Evolutionary conservation across 495 filamentous ascomycete species (phyloP), one percentile per base, ranked within the genome.

Genomic region (Neurospora hispaniola): DNA sequence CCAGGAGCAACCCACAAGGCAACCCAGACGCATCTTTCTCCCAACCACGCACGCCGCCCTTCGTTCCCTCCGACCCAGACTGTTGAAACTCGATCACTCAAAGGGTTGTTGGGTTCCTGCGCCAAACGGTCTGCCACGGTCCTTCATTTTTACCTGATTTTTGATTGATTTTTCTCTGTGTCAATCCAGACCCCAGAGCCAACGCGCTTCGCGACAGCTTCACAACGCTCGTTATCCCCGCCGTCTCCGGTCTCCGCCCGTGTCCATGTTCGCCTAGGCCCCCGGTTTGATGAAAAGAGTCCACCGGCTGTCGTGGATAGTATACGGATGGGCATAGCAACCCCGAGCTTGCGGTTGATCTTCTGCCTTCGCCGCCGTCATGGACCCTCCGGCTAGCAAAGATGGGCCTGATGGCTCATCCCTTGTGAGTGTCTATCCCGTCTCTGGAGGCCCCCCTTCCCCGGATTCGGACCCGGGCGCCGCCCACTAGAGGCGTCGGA

Each of bases 371-470:
- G 73, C 72, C 74, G 59, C 76, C 79, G 78, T 73, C 77, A 84
- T 86, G 81, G 82, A 84, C 46, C 79, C 81, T 72, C 79, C 79
- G 69, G 75, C 78, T 48, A 75, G 75, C 69, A 35, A 66, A 66
- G 76, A 85, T 69, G 83, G 85, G 76, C 86, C 84, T 54, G 89
- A 90, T 80, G 88, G 81, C 80, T 86, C 88, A 41, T 90, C 89
- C 43, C 84, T 90, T 73, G 89, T 90, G 80, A 82, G 86, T 75
- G 27, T 5, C 23, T 39, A 42, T 31, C 69, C 27, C 31, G 5
- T n/a, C 44, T 54, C 68, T 46, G 14, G 12, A 27, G 31, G 73
- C 10, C 35, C 66, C 18, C 38, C n/a, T 5, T 42, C 18, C 40
- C 70, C 40, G 20, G 18, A 44, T 44, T 16, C 70, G 41, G 27